A percentile compares a stretch with the other conserved stretches of the same genome.
Evolutionary conservation across 2,329 filamentous ascomycete species (phyloP).

Genomic region (Metarhizium rileyi): DNA sequence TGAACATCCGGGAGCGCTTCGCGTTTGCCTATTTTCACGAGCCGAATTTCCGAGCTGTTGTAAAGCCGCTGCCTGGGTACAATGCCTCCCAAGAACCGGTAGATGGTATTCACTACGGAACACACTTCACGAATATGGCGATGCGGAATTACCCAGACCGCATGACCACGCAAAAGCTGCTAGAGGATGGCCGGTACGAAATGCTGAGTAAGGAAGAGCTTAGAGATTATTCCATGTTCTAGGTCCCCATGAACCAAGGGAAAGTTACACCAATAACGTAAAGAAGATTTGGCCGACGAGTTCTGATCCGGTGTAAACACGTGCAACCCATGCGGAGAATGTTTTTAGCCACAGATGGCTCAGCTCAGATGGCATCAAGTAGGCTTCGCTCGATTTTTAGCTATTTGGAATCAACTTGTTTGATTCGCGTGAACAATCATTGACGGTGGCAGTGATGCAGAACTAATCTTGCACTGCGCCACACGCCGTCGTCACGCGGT

Average conservation of each 20-base stretch:
- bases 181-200: slow-evolving; percentile 18
- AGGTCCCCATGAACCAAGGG: not conserved
- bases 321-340: not conserved
- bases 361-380: not conserved
- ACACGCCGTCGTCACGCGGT: slow-evolving; percentile 2
- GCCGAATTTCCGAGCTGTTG: slow-evolving; percentile 35
- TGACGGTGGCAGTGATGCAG: too few species aligned
- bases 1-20: slow-evolving; percentile 37
- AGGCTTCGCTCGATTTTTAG: not conserved
- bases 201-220: slow-evolving; percentile 12
- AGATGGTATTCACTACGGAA: slow-evolving; percentile 40
- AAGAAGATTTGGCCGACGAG: too few species aligned
- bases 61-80: slow-evolving; percentile 32
- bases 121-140: slow-evolving; percentile 42
- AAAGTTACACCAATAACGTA: not conserved
- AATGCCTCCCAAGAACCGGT: slow-evolving; percentile 18
- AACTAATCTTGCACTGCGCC: not conserved
- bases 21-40: slow-evolving; percentile 43
- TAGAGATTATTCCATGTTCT: slow-evolving; percentile 14
- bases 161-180: slow-evolving; percentile 30
- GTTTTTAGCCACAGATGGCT: not conserved
- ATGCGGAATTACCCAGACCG: slow-evolving; percentile 39
- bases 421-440: too few species aligned
- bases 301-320: not conserved
- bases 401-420: too few species aligned